Evolutionary conservation across 2,329 filamentous ascomycete genomes (phyloP).

Genomic region (Sarocladium oryzae): DNA sequence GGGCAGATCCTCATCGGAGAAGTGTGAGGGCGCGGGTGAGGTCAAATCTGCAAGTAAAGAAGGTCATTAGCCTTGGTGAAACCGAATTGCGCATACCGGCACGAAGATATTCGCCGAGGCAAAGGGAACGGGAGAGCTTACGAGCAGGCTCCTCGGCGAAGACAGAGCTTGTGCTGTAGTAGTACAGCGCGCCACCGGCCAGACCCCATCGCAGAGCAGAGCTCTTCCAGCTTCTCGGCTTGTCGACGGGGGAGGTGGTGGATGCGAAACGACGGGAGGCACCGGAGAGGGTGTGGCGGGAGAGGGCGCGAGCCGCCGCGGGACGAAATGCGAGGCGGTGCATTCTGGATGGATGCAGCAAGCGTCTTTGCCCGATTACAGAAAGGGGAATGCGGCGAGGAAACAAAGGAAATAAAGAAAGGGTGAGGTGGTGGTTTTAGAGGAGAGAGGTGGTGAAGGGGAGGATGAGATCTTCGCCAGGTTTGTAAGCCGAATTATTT

Average conservation of each 20-base stretch:
- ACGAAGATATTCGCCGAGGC: too few relatives aligned
- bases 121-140: too few relatives aligned
- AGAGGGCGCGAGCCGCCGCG: constrained; percentile 38
- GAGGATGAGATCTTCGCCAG: not conserved
- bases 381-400: not conserved
- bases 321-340: constrained; percentile 46
- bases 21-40: constrained; percentile 39
- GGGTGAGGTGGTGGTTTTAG: not conserved
- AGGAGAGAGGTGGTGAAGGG: not conserved
- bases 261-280: constrained; percentile 46
- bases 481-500: constrained; percentile 3
- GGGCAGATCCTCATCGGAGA: constrained; percentile 50
- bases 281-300: constrained; percentile 24
- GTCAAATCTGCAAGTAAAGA: constrained; percentile 20
- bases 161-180: constrained; percentile 82
- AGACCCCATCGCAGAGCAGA: constrained; percentile 66
- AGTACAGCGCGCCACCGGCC: constrained; percentile 75
- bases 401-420: not conserved
- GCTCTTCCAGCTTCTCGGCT: constrained; percentile 77
- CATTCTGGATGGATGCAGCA: constrained; percentile 29
- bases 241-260: constrained; percentile 55
- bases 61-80: constrained; percentile 9
- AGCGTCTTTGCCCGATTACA: not conserved
- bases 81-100: too few relatives aligned
- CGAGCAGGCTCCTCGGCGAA: constrained; percentile 79